Base-by-base conservation (phyloP, 2,329 filamentous ascomycete species). In the Cercospora zeina region DNA sequence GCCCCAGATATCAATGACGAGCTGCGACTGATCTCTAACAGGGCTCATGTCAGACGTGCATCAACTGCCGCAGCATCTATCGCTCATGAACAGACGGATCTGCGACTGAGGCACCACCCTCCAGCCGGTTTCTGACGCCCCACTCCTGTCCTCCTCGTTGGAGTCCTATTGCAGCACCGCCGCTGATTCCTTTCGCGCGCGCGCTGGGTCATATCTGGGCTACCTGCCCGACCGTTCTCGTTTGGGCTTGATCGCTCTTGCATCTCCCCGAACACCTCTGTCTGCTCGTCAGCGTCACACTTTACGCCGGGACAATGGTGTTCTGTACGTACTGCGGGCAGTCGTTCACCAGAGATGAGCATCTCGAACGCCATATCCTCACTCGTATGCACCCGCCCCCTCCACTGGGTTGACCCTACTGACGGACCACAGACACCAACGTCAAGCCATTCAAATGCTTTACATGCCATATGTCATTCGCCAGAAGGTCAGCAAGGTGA, bases 401-500 rank as follows among this genome's bases (percentile, higher is more conserved):
- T 30, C 19, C 34, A 45, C 16, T 30, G 21, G 21, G 33, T 30
- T 21, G n/a, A 24, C 31, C n/a, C 31, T 27, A 30, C 64, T 65
- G 33, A 67, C 53, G 31, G 21, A 42, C 42, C 30, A 9, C 67
- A 82, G 80, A 82, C 66, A 82, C 80, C 59, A 82, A 82, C 69
- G 79, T 82, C n/a, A 82, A 82, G 72, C 80, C 80, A 2, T 82
- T 81, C 76, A 82, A 82, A 73, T 82, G 80, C 71, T 81, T 80
- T 63, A 82, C 79, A 36, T 82, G 80, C 68, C 80, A 82, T 64
- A 82, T 82, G 80, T 82, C 80, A 62, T 82, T 82, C 68, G 80
- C 80, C 65, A 74, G 80, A 66, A 76, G 80, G 80, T 82, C 70
- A 61, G 78, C 21, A n/a, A 76, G 27, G n/a, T 54, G 14, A 10